Evolutionary conservation across 352 stramenopile genomes (phyloP).

Genomic region (Globisporangium nagaii): DNA sequence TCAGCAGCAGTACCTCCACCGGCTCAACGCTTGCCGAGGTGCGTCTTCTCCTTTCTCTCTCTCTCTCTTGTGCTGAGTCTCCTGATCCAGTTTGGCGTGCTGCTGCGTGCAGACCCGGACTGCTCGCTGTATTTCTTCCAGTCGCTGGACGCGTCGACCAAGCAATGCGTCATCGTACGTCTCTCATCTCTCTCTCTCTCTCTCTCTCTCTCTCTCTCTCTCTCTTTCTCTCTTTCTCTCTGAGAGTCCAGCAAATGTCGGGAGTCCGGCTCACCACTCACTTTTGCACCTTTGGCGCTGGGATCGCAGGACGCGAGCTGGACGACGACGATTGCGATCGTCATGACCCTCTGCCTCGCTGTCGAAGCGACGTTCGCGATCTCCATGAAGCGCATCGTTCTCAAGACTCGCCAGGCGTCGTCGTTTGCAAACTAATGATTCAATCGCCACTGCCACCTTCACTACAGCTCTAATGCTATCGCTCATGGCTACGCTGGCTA

Average conservation of each 20-base stretch:
- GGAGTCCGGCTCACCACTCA: background rate
- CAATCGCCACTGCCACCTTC: too few species aligned
- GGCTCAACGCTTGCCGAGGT: constrained; percentile 54
- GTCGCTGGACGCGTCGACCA: constrained; percentile 30
- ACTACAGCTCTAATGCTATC: background rate
- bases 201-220: background rate
- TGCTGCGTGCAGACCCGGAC: constrained; percentile 31
- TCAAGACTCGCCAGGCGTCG: background rate
- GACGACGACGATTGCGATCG: constrained; percentile 26
- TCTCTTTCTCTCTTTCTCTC: background rate
- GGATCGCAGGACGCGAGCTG: constrained; percentile 42
- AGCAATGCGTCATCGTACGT: constrained; percentile 55
- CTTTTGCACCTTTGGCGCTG: too few species aligned
- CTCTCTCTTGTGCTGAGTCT: background rate
- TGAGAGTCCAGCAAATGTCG: background rate
- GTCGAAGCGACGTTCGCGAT: constrained; percentile 37
- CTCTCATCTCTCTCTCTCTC: background rate
- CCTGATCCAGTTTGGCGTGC: background rate
- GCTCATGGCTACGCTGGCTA: constrained; percentile 23
- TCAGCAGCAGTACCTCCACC: constrained; percentile 28
- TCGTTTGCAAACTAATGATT: background rate
- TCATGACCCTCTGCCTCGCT: constrained; percentile 27
- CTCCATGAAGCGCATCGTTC: constrained; percentile 22
- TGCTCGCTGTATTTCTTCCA: constrained; percentile 68
- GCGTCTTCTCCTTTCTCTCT: background rate